Evolutionary conservation across 2,329 filamentous ascomycete genomes (phyloP), one percentile per base, ranked within the genome.

Genomic region (Fusarium heterosporum): DNA sequence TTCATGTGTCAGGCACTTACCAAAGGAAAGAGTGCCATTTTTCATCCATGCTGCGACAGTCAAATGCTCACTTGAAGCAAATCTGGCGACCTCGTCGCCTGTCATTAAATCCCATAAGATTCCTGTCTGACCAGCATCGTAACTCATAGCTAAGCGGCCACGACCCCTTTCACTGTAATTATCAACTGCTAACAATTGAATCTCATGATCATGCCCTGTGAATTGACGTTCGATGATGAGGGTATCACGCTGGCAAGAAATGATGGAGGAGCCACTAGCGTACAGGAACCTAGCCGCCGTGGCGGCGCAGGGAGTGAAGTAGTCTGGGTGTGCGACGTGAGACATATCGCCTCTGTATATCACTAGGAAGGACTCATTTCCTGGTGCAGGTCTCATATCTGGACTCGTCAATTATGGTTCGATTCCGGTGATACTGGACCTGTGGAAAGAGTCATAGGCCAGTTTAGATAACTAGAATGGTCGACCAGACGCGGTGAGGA

Each of bases 51-150:
- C 85, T 36, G 94, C 95, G 29, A 93, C 90, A 22, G 89, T 90
- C 66, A 98, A 85, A 69, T 92, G 88, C 74, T 97, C 93, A 74
- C 96, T 97, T 0, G 94, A 96, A 25, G 90, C 90, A 80, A 98
- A 98, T n/a, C 94, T 87, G 36, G 95, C 90, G 59, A 97, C 86
- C 78, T 97, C 93, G 60, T 93, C 89, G 47, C 96, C 96, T 0
- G 93, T 96, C 81, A 96, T 89, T 62, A 97, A 84, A 79, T 99
- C 95, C 96, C 96, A 99, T 9, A 98, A 93, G 75, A 98, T 97
- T 6, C 94, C 93, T 1, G 93, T 97, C 78, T 95, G 92, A 36
- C 93, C 90, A 17, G 87, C 87, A 82, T 99, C 96, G 74, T 97
- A 97, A 80, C 93, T 98, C 64, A 97, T 93, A 4, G 97, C 93